Evolutionary conservation across 768 basidiomycete species (phyloP).

Genomic region (Tulasnella sp.): DNA sequence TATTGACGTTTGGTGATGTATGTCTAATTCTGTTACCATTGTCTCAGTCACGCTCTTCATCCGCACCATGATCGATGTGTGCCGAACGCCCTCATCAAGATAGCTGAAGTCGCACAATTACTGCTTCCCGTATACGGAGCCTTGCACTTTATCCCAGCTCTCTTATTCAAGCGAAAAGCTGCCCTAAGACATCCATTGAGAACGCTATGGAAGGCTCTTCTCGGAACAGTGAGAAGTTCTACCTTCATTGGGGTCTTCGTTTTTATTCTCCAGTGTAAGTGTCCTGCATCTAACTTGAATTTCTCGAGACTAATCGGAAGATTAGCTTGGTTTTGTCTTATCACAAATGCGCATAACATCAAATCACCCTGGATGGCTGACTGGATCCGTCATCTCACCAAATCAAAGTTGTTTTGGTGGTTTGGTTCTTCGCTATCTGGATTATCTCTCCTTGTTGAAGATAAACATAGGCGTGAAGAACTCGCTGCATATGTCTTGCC

Average conservation of each 20-base stretch:
- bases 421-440: conserved; percentile 60
- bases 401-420: conserved; percentile 61
- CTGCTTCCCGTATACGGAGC: conserved; percentile 69
- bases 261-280: conserved; percentile 62
- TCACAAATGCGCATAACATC: not conserved
- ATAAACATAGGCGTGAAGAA: conserved; percentile 75
- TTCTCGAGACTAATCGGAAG: too few relatives aligned
- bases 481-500: conserved; percentile 87
- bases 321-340: conserved; percentile 5
- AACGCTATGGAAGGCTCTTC: conserved; percentile 48
- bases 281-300: not conserved
- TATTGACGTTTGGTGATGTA: too few relatives aligned
- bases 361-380: not conserved
- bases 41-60: conserved; percentile 2
- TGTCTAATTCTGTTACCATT: too few relatives aligned
- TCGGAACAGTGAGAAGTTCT: conserved; percentile 70
- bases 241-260: conserved; percentile 84
- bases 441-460: conserved; percentile 73
- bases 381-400: conserved; percentile 35
- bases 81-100: conserved; percentile 9
- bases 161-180: conserved; percentile 62
- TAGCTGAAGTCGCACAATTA: conserved; percentile 36
- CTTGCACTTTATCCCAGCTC: conserved; percentile 73
- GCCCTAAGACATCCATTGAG: conserved; percentile 52
- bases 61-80: conserved; percentile 4